phyloP scores from a whole-genome alignment of 352 stramenopile species.

The Phytophthora cryptogea region DNA sequence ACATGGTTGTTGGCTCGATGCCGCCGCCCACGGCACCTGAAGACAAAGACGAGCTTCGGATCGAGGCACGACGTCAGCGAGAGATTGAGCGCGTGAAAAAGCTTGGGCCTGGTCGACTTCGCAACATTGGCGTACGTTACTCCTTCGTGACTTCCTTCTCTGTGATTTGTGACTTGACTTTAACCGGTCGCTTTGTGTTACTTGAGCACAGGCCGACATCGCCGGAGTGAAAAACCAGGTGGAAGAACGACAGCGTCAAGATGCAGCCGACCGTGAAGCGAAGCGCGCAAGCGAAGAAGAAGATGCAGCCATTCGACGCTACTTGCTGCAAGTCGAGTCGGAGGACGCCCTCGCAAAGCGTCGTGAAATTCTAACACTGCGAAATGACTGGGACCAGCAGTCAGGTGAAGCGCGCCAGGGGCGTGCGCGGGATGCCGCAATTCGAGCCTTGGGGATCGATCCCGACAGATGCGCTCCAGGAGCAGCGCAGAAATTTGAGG shows the following conservation, averaged over 20 bases:
- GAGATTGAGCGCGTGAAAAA: constrained; percentile 77
- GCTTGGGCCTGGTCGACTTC: constrained; percentile 62
- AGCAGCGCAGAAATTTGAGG: constrained; percentile 72
- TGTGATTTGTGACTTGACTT: not conserved
- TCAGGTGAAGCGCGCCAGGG: constrained; percentile 29
- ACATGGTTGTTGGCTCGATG: constrained; percentile 35
- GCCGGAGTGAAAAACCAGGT: constrained; percentile 77
- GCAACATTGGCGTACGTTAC: constrained; percentile 61
- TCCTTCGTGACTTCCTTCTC: not conserved
- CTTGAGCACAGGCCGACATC: constrained; percentile 59
- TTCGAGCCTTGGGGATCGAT: constrained; percentile 49
- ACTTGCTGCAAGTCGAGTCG: constrained; percentile 79
- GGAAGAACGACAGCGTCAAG: constrained; percentile 62
- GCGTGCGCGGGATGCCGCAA: constrained; percentile 34
- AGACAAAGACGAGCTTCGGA: constrained; percentile 50
- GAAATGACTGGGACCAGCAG: constrained; percentile 71
- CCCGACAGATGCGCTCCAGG: constrained; percentile 54
- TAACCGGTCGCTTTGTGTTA: constrained; percentile 6
- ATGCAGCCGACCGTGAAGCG: constrained; percentile 43
- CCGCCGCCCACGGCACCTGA: constrained; percentile 28
- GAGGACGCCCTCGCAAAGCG: constrained; percentile 66
- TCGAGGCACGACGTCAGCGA: constrained; percentile 62
- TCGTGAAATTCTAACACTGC: constrained; percentile 64
- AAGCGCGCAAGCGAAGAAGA: constrained; percentile 59
- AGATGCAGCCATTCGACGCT: constrained; percentile 66